Percentiles rank a stretch among this genome's conserved stretches.
These are phyloP conservation scores for Pyrenophora teres DNA, from an alignment of 2,329 filamentous ascomycete genomes.

Conservation along the genomic window DNA sequence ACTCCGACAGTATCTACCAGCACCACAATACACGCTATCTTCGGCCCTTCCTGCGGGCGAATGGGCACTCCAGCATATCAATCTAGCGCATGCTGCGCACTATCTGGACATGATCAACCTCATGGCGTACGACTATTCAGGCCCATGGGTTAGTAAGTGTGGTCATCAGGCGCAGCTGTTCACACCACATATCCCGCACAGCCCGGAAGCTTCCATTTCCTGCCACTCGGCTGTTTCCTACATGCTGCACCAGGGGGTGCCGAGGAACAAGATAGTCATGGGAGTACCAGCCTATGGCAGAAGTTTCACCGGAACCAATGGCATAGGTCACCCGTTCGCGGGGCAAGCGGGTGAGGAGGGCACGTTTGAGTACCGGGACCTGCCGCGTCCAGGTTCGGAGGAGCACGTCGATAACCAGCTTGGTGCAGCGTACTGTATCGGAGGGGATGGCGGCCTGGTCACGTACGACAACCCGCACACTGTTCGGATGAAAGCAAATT, in stretches of 20 bases:
- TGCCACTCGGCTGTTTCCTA: constrained; percentile 70
- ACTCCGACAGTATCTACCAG: constrained; percentile 69
- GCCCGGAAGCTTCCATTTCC: constrained; percentile 62
- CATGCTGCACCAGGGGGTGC: constrained; percentile 68
- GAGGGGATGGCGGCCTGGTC: constrained; percentile 76
- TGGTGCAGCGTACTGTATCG: constrained; percentile 73
- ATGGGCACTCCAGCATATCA: constrained; percentile 70
- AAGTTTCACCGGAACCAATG: constrained; percentile 69
- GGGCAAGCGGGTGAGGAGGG: constrained; percentile 64
- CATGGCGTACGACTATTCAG: constrained; percentile 80
- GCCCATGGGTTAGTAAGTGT: constrained; percentile 68
- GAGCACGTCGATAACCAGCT: constrained; percentile 70
- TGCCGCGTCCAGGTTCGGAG: constrained; percentile 65
- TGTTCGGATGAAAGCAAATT: constrained; percentile 74
- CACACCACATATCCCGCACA: constrained; percentile 58
- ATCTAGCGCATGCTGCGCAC: constrained; percentile 64
- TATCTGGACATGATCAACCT: constrained; percentile 78
- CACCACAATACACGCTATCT: constrained; percentile 70
- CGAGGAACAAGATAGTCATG: constrained; percentile 72
- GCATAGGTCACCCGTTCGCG: constrained; percentile 65
- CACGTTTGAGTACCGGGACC: constrained; percentile 73
- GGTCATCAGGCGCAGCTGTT: constrained; percentile 81
- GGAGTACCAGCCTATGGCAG: constrained; percentile 78
- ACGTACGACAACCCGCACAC: constrained; percentile 80
- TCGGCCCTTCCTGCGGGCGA: constrained; percentile 72